A percentile compares a stretch with the other conserved stretches of the same genome.
These are phyloP conservation scores for Pelargonium nanum DNA, from an alignment of 345 rosid species.

Conservation along the genomic window DNA sequence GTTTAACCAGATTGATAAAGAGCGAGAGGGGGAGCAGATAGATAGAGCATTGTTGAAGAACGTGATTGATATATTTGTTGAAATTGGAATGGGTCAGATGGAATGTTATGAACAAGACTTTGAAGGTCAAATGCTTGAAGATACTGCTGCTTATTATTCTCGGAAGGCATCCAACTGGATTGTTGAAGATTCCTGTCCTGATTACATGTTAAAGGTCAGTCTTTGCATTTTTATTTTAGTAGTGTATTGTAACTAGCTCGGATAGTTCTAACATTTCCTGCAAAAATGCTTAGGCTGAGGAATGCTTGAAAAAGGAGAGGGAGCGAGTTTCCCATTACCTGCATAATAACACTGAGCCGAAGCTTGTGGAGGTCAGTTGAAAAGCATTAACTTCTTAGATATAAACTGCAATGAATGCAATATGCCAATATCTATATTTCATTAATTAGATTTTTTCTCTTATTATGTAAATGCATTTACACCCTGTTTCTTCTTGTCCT, in stretches of 20 bases:
- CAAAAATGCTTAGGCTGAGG: constrained; percentile 32
- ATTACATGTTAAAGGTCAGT: constrained; percentile 44
- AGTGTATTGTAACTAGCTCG: background rate
- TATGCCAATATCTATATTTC: too few relatives aligned
- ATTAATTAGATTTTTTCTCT: background rate
- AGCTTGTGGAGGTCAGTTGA: constrained; percentile 47
- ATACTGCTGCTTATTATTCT: constrained; percentile 46
- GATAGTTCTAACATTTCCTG: background rate
- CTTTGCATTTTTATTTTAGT: background rate
- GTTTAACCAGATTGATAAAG: constrained; percentile 37
- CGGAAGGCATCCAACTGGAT: constrained; percentile 65
- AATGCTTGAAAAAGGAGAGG: constrained; percentile 49
- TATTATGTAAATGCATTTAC: background rate
- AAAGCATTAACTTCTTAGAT: background rate
- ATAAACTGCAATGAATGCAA: background rate
- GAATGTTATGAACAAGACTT: constrained; percentile 38
- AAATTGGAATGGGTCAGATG: constrained; percentile 52
- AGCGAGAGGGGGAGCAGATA: constrained; percentile 53
- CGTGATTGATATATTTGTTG: constrained; percentile 45
- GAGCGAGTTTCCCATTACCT: constrained; percentile 48
- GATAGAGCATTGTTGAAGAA: constrained; percentile 56
- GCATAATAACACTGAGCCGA: constrained; percentile 37
- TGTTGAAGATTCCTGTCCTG: constrained; percentile 46
- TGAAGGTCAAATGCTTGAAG: constrained; percentile 42
- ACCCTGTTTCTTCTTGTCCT: constrained; percentile 1